These are phyloP conservation scores for Paramecium tetraurelia DNA, from an alignment of 73 alveolate species.

Conservation along the genomic window DNA sequence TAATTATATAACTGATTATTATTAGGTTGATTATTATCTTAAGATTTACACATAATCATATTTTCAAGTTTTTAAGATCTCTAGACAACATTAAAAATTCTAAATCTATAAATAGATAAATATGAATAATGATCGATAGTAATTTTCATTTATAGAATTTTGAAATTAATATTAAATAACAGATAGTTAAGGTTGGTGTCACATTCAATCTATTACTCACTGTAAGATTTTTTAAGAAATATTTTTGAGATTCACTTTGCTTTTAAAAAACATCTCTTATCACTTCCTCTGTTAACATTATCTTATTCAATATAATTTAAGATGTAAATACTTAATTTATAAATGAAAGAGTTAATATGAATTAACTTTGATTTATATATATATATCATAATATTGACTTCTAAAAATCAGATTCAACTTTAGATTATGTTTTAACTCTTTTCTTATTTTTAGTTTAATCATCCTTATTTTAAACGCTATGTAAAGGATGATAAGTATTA, in stretches of 20 bases:
- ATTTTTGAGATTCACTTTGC: background rate
- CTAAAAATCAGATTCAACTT: background rate
- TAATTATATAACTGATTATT: background rate
- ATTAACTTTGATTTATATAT: background rate
- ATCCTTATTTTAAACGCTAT: background rate
- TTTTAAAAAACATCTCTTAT: background rate
- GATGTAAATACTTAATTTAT: background rate
- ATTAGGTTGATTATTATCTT: background rate
- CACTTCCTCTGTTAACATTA: too few species aligned
- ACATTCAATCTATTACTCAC: background rate
- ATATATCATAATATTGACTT: background rate
- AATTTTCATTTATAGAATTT: background rate
- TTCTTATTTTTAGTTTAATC: background rate
- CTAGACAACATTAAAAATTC: too few species aligned
- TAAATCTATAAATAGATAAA: background rate
- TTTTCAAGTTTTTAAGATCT: background rate
- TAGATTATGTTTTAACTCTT: background rate
- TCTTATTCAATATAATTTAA: background rate
- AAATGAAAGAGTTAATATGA: background rate
- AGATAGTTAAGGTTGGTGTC: too few species aligned
- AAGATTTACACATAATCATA: background rate
- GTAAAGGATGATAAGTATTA: constrained; percentile 23
- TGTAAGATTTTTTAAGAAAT: too few species aligned
- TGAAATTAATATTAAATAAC: too few species aligned
- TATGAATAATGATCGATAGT: too few species aligned